phyloP scores from a whole-genome alignment of 2,329 filamentous ascomycete species.

The Penicillium sp. region DNA sequence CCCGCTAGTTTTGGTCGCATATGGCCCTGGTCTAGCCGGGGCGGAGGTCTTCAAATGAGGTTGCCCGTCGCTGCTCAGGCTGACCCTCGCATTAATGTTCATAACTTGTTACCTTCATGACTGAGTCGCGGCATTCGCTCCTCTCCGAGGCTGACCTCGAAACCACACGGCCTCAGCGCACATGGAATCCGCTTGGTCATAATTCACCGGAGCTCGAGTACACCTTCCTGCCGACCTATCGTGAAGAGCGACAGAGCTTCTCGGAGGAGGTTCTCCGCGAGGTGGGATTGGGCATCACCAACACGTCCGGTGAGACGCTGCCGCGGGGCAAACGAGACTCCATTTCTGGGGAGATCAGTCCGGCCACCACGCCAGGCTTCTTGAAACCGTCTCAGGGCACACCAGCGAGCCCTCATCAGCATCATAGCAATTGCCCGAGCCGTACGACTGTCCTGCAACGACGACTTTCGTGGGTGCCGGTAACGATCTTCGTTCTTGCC shows the following conservation, averaged over 20 bases:
- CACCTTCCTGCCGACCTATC: slow-evolving; percentile 3
- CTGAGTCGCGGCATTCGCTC: background rate
- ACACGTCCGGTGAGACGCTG: slow-evolving; percentile 7
- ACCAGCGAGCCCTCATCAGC: slow-evolving; percentile 4
- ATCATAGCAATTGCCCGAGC: slow-evolving; percentile 29
- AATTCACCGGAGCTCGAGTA: slow-evolving; percentile 6
- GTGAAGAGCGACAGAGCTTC: slow-evolving; percentile 11
- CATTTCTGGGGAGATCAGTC: slow-evolving; percentile 1
- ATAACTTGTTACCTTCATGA: background rate
- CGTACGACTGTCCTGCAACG: slow-evolving; percentile 29
- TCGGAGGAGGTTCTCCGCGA: slow-evolving; percentile 19
- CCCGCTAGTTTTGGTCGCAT: background rate
- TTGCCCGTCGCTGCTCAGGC: background rate
- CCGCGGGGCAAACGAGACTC: slow-evolving; percentile 6
- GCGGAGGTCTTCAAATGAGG: background rate
- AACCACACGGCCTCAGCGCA: slow-evolving; percentile 5
- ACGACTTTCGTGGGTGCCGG: slow-evolving; percentile 35
- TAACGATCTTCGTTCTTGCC: slow-evolving; percentile 37
- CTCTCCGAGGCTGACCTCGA: background rate
- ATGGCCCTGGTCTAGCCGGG: background rate
- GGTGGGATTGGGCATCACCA: slow-evolving; percentile 20
- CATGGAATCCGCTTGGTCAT: slow-evolving; percentile 21
- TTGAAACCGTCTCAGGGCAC: slow-evolving; percentile 14
- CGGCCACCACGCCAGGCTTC: slow-evolving; percentile 6
- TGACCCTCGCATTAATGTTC: background rate